Conservation (phyloP, 257 asterid genomes). For the Solanum pimpinellifolium region DNA sequence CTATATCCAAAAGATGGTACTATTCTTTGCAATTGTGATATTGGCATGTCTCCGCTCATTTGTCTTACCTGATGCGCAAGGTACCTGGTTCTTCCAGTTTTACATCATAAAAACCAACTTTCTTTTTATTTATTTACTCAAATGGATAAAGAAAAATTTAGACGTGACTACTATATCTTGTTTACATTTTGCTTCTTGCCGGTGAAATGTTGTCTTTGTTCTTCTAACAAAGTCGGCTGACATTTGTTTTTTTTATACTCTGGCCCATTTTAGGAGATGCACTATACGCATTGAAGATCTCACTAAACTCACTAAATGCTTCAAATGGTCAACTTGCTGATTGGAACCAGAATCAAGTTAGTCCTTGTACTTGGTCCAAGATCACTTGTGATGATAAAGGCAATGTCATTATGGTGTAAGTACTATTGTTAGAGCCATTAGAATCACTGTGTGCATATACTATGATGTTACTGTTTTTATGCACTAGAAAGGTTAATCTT, state of each 20-base stretch:
- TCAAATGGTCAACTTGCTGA: constrained; percentile 50
- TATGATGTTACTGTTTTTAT: background rate
- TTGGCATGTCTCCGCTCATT: constrained; percentile 25
- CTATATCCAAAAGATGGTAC: constrained; percentile 20
- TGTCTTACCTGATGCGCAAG: constrained; percentile 56
- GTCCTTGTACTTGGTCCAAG: constrained; percentile 94
- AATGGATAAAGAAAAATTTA: background rate
- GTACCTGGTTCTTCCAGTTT: constrained; percentile 13
- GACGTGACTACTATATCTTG: background rate
- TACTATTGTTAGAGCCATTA: background rate
- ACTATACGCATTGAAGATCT: constrained; percentile 37
- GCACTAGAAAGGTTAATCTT: background rate
- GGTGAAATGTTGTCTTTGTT: background rate
- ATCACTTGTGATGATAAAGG: constrained; percentile 44
- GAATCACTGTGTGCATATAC: background rate
- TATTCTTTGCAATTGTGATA: constrained; percentile 26
- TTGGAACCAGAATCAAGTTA: constrained; percentile 71
- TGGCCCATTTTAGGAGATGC: constrained; percentile 60
- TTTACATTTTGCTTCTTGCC: background rate
- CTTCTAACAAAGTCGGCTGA: background rate
- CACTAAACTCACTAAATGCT: constrained; percentile 61
- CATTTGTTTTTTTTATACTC: background rate
- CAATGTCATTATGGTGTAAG: constrained; percentile 71
- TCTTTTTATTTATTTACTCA: background rate
- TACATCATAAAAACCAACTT: background rate